Evolutionary conservation across 805 yeast genomes (phyloP), one percentile per base, ranked within the genome.

Genomic region (Metschnikowia koreensis): DNA sequence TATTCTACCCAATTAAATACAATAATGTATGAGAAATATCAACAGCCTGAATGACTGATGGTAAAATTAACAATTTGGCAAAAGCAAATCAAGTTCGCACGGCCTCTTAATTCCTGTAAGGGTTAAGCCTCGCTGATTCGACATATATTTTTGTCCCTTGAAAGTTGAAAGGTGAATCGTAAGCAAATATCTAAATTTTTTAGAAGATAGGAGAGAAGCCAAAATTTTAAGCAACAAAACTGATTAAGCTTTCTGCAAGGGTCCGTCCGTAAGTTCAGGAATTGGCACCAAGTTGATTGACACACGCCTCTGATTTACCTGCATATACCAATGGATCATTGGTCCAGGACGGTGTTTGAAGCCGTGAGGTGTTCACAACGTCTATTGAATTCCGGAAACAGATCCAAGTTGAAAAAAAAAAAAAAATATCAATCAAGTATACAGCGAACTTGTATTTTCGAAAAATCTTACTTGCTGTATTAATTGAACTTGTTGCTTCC

Each of bases 281-380:
- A 3, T 13, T n/a, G 39, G 10, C 13, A 38, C 9, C 7, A 15
- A 7, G 37, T 22, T 37, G 38, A 27, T 38, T 17, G 7, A 17
- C 17, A 29, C 44, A 46, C 16, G 41, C 15, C 45, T 37, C 13
- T n/a, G 45, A 29, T 22, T 22, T 11, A 12, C 46, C 46, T 43
- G 46, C 46, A 43, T 31, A 36, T 11, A 43, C 15, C 6, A 12
- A 16, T 16, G 31, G 46, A 43, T 43, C 46, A 36, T 39, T 43
- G 38, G 46, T 6, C 39, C 39, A 41, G 15, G 22, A 31, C 22
- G 17, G 46, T 39, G 15, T 36, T 36, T 34, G 17, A 43, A 7
- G 42, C 37, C 42, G 48, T 45, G 48, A 45, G 48, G 48, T 45
- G 48, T 45, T 45, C 48, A 45, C 42, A 38, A 38, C 48, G 36